Evolutionary conservation across 2,329 filamentous ascomycete species (phyloP).

Genomic region (Trichoderma pleuroti): DNA sequence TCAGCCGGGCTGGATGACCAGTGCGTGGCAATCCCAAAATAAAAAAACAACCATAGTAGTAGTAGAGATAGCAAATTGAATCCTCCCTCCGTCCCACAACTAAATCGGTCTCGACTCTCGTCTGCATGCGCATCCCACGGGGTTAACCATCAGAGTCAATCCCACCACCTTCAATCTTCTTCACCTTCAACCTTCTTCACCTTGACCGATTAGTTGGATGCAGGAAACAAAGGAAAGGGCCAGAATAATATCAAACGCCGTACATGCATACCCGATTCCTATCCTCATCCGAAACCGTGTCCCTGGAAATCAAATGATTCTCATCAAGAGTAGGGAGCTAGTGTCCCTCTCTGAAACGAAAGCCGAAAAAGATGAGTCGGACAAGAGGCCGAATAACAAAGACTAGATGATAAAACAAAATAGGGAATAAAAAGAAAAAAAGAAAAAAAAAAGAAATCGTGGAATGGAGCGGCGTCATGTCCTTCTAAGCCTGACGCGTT

Average conservation of each 20-base stretch:
- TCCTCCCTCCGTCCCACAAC: neutral
- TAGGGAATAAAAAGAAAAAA: slow-evolving; percentile 21
- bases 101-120: neutral
- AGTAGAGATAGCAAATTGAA: neutral
- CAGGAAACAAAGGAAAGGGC: slow-evolving; percentile 21
- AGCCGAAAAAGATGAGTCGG: neutral
- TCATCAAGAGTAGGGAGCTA: neutral
- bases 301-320: slow-evolving; percentile 16
- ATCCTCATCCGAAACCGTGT: slow-evolving; percentile 21
- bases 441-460: slow-evolving; percentile 29
- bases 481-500: slow-evolving; percentile 32
- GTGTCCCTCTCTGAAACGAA: neutral
- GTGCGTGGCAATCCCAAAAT: neutral
- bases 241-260: slow-evolving; percentile 27
- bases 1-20: neutral
- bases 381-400: neutral
- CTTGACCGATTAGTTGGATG: slow-evolving; percentile 12
- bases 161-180: slow-evolving; percentile 2
- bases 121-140: neutral
- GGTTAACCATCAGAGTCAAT: neutral
- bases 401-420: slow-evolving; percentile 1
- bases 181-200: slow-evolving; percentile 3
- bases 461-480: slow-evolving; percentile 38
- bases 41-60: neutral
- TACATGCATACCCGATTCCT: slow-evolving; percentile 29